These are phyloP conservation scores for Bipolaris victoriae DNA, from an alignment of 2,329 filamentous ascomycete species.

Conservation along the genomic window DNA sequence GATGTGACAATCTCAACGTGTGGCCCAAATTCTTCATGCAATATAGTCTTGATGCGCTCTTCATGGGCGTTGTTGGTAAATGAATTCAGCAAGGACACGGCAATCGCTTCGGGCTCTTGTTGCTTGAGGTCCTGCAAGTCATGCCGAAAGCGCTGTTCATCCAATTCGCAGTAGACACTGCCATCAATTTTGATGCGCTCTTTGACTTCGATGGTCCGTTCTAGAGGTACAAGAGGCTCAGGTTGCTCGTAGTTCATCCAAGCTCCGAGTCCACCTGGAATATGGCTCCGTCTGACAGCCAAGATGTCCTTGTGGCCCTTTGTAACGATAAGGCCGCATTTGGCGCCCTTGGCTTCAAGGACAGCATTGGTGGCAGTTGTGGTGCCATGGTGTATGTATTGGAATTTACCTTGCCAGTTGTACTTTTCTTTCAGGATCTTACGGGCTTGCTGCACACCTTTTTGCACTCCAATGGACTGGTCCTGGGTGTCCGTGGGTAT, in stretches of 20 bases:
- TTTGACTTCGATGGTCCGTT: conserved; percentile 54
- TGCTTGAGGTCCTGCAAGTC: conserved; percentile 49
- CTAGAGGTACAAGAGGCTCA: conserved; percentile 57
- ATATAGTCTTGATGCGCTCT: conserved; percentile 45
- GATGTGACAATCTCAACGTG: conserved; percentile 55
- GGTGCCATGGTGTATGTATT: conserved; percentile 59
- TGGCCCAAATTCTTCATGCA: conserved; percentile 53
- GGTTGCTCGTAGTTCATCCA: conserved; percentile 59
- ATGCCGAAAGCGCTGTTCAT: conserved; percentile 48
- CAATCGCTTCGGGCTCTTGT: conserved; percentile 54
- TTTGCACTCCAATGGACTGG: conserved; percentile 56
- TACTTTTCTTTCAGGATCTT: conserved; percentile 48
- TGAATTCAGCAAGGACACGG: conserved; percentile 57
- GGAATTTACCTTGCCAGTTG: conserved; percentile 54
- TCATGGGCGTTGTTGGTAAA: conserved; percentile 56
- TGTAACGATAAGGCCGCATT: conserved; percentile 56
- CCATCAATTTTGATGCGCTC: conserved; percentile 55
- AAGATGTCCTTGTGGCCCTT: conserved; percentile 59
- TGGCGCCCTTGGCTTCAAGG: conserved; percentile 58
- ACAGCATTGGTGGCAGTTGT: conserved; percentile 59
- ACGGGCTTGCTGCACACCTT: conserved; percentile 54
- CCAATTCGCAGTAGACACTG: conserved; percentile 49
- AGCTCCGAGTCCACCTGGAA: conserved; percentile 58
- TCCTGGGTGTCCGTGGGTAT: conserved; percentile 55
- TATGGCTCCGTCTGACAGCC: conserved; percentile 55